Percentiles rank a stretch among this genome's conserved stretches.
These are phyloP conservation scores for Candida qinlingensis DNA, from an alignment of 805 yeast genomes.

Conservation along the genomic window DNA sequence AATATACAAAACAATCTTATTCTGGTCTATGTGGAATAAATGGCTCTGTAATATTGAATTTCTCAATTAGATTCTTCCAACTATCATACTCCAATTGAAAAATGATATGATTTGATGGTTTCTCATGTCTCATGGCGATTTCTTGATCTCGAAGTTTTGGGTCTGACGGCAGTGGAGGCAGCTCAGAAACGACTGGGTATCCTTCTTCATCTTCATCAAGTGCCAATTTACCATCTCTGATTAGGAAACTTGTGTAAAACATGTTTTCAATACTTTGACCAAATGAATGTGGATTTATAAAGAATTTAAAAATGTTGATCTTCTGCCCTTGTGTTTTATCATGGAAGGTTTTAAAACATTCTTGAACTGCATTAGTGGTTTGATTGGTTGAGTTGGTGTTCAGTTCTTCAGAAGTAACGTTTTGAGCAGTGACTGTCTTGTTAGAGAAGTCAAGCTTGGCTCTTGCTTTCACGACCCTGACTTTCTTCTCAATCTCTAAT, in stretches of 20 bases:
- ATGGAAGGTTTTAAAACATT: slow-evolving; percentile 40
- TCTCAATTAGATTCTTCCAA: slow-evolving; percentile 55
- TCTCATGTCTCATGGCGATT: slow-evolving; percentile 23
- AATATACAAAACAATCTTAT: background rate
- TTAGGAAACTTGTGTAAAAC: slow-evolving; percentile 75
- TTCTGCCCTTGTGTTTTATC: slow-evolving; percentile 30
- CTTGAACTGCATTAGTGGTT: slow-evolving; percentile 59
- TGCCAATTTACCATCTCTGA: slow-evolving; percentile 62
- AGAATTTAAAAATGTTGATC: slow-evolving; percentile 57
- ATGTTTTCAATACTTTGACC: slow-evolving; percentile 78
- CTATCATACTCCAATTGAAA: slow-evolving; percentile 63
- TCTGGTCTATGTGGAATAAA: slow-evolving; percentile 40
- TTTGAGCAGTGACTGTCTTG: slow-evolving; percentile 46
- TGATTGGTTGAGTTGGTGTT: slow-evolving; percentile 46
- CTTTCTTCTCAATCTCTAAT: slow-evolving; percentile 51
- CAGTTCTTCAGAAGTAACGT: slow-evolving; percentile 47
- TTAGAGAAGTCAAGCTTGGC: slow-evolving; percentile 39
- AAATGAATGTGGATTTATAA: slow-evolving; percentile 73
- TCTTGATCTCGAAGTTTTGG: slow-evolving; percentile 22
- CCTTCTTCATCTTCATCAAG: slow-evolving; percentile 49
- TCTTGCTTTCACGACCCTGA: slow-evolving; percentile 29
- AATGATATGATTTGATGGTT: slow-evolving; percentile 54
- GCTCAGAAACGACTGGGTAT: slow-evolving; percentile 35
- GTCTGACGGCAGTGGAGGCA: slow-evolving; percentile 26
- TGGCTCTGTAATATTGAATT: slow-evolving; percentile 49